phyloP scores from a whole-genome alignment of 2,329 filamentous ascomycete genomes.

The Blumeria graminis region DNA sequence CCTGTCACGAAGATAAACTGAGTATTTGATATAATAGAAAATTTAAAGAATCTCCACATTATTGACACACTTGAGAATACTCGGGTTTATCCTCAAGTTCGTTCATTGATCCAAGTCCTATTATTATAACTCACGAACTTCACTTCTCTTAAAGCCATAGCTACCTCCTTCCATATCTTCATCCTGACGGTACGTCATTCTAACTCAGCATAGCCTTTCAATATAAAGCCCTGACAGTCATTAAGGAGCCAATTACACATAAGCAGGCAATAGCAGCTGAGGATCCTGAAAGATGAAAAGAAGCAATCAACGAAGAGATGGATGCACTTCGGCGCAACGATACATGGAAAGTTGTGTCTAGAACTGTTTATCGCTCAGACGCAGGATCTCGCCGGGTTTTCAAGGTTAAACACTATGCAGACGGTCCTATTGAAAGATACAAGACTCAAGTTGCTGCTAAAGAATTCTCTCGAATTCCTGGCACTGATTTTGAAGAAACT shows the following conservation, averaged over 20 bases:
- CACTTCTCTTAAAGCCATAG: no score
- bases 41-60: no score
- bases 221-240: background rate
- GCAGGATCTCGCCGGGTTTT: background rate
- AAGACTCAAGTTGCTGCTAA: background rate
- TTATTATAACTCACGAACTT: no score
- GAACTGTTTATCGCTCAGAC: background rate
- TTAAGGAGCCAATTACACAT: background rate
- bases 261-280: background rate
- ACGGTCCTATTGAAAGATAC: background rate
- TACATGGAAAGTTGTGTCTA: background rate
- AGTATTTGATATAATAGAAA: no score
- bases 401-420: background rate
- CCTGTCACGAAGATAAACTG: no score
- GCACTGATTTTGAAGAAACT: background rate
- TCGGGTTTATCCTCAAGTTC: no score
- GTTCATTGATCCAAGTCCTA: no score
- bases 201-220: no score
- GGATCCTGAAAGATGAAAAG: background rate
- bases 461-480: background rate
- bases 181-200: no score
- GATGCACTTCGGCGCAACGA: background rate
- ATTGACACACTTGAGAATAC: no score
- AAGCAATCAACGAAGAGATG: slow-evolving; percentile 1
- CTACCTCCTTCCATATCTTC: no score